Evolutionary conservation across 495 filamentous ascomycete species (phyloP).

Genomic region (Podospora appendiculata): DNA sequence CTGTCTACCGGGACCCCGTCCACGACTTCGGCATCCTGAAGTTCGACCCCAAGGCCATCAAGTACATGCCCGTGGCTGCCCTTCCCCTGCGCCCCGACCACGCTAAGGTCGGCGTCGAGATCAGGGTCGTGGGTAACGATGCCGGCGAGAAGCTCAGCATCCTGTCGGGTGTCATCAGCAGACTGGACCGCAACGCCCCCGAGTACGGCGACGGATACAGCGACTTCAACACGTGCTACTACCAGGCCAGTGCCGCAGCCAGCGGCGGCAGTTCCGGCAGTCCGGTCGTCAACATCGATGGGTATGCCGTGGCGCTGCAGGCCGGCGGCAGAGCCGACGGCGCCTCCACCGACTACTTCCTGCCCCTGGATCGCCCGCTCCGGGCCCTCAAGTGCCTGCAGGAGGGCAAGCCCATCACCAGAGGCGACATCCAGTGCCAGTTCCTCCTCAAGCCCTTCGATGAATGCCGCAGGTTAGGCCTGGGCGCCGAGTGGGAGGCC

Average conservation of each 20-base stretch:
- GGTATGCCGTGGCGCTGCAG: conserved; percentile 86
- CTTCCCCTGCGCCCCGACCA: conserved; percentile 80
- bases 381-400: conserved; percentile 82
- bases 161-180: conserved; percentile 92
- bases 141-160: conserved; percentile 98
- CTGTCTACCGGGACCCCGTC: conserved; percentile 97
- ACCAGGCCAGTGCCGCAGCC: conserved; percentile 93
- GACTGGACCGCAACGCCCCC: conserved; percentile 90
- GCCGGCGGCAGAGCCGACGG: conserved; percentile 90
- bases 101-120: conserved; percentile 83
- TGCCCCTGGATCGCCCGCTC: conserved; percentile 82
- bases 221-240: conserved; percentile 99
- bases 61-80: conserved; percentile 84
- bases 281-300: conserved; percentile 94
- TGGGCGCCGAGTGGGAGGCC: conserved; percentile 79
- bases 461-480: conserved; percentile 85
- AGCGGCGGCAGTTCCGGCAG: conserved; percentile 94
- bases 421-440: conserved; percentile 96
- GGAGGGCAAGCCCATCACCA: conserved; percentile 60
- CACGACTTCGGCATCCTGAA: conserved; percentile 97
- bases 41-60: conserved; percentile 91
- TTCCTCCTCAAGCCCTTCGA: conserved; percentile 97
- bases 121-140: conserved; percentile 96
- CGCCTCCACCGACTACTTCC: conserved; percentile 95
- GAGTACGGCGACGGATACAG: conserved; percentile 98